Conservation (phyloP, 371 early-diverging fungal species). For the Syncephalastrum racemosum region DNA sequence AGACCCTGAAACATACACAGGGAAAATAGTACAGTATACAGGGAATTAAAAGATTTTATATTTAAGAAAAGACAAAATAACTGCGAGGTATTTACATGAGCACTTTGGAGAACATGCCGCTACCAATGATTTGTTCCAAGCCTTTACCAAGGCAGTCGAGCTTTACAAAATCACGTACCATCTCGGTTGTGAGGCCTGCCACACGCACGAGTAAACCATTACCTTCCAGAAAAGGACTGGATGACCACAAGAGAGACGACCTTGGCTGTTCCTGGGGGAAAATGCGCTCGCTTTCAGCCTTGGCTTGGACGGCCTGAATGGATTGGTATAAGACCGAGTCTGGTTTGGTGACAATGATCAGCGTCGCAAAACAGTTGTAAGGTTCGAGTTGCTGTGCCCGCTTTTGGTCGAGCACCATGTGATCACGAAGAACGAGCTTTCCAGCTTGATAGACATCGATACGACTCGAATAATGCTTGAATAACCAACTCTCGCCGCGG, state of each 20-base stretch:
- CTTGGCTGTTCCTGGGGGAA: slow-evolving; percentile 23
- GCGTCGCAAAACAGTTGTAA: slow-evolving; percentile 48
- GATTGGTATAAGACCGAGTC: slow-evolving; percentile 13
- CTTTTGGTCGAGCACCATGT: slow-evolving; percentile 58
- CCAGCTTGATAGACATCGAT: slow-evolving; percentile 54
- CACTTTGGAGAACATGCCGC: slow-evolving; percentile 45
- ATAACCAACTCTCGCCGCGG: slow-evolving; percentile 75
- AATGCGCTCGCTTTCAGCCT: slow-evolving; percentile 31
- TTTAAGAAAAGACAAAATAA: background rate
- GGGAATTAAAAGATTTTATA: background rate
- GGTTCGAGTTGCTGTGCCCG: slow-evolving; percentile 32
- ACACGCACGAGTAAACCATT: slow-evolving; percentile 40
- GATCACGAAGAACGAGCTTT: slow-evolving; percentile 56
- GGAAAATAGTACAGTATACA: too few species aligned
- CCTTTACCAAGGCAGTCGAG: slow-evolving; percentile 31
- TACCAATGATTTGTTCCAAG: slow-evolving; percentile 32
- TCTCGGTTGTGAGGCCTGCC: slow-evolving; percentile 45
- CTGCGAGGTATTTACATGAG: slow-evolving; percentile 22
- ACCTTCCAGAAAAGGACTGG: slow-evolving; percentile 30
- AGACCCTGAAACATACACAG: background rate
- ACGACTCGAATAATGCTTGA: slow-evolving; percentile 62
- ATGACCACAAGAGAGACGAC: slow-evolving; percentile 36
- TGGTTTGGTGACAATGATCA: slow-evolving; percentile 28
- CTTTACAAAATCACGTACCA: slow-evolving; percentile 48
- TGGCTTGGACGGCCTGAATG: slow-evolving; percentile 17